These are phyloP conservation scores for Aspergillus amoenus DNA, from an alignment of 2,329 filamentous ascomycete genomes.

Conservation along the genomic window DNA sequence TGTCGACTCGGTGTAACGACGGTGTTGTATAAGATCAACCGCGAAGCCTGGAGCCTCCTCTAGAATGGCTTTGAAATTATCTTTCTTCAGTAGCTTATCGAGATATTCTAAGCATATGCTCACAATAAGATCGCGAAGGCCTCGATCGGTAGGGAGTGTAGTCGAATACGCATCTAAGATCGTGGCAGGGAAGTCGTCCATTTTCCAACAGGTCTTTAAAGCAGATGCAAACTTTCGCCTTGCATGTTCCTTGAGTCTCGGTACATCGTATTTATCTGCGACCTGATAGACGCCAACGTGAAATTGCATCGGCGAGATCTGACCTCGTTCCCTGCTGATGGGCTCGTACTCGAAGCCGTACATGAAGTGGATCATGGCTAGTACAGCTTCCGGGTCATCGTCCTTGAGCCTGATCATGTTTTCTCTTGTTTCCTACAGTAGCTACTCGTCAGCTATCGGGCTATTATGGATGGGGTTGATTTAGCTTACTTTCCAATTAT, in stretches of 20 bases:
- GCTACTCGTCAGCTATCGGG: background rate
- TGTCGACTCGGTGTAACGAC: background rate
- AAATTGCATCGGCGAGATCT: constrained; percentile 22
- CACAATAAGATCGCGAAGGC: constrained; percentile 14
- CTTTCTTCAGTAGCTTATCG: constrained; percentile 4
- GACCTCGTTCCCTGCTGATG: constrained; percentile 14
- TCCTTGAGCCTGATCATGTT: constrained; percentile 13
- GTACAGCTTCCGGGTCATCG: constrained; percentile 19
- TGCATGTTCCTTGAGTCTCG: constrained; percentile 20
- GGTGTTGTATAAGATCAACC: constrained; percentile 9
- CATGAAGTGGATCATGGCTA: constrained; percentile 28
- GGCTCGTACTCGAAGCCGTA: constrained; percentile 25
- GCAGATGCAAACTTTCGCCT: constrained; percentile 19
- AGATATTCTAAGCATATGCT: constrained; percentile 7
- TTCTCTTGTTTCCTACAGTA: background rate
- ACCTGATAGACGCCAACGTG: constrained; percentile 25
- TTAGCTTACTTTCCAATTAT: no score
- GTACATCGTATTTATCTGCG: constrained; percentile 26
- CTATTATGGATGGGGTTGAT: no score
- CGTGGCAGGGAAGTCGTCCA: constrained; percentile 20
- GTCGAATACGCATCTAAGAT: constrained; percentile 10
- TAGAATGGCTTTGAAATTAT: constrained; percentile 9
- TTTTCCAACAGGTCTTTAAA: constrained; percentile 20
- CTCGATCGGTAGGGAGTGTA: constrained; percentile 4
- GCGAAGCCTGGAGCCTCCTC: constrained; percentile 7